Evolutionary conservation across 1,139 yeast species (phyloP), one percentile per base, ranked within the genome.

Genomic region (Taphrina populina): DNA sequence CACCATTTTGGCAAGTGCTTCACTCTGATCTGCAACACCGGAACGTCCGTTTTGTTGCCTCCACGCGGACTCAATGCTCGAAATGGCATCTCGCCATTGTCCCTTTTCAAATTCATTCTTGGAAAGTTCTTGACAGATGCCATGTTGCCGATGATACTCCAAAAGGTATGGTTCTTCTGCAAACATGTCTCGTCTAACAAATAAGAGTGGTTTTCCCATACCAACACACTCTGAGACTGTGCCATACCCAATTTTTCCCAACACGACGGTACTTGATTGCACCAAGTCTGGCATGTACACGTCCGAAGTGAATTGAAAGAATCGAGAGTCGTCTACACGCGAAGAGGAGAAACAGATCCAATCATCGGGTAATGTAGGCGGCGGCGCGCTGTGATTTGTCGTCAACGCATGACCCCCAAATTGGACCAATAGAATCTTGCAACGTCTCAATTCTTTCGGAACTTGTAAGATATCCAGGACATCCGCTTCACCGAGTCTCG

Each of bases 231-330:
- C 54, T 6, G 36, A 17, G 4, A 49, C 54, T 3, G 46, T 49
- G 20, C 54, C 54, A 30, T 49, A 49, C 33, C 54, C 54, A 39
- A 49, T 40, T 35, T 49, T 49, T 24, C 54, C 54, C n/a, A 49
- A 40, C 32, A 49, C 54, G 13, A 39, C 11, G 13, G 17, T 29
- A 4, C 40, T 24, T 11, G 44, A 37, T 11, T 29, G 10, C 33
- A 49, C 46, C 27, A 49, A 26, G n/a, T 49, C 54, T 10, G 54
- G 54, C 17, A 41, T n/a, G 54, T 49, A 39, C 7, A 21, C 19
- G 15, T 29, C 37, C 13, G 17, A 5, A 8, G 45, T 39, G 32
- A 49, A 37, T 3, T 7, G 13, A 26, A 21, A 26, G 23, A 49
- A 49, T 7, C 24, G 37, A 13, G 39, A 17, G 37, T 21, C 37